A percentile compares a stretch with the other conserved stretches of the same genome.
Evolutionary conservation across 345 rosid genomes (phyloP).

Genomic region (Dipteronia sinensis): DNA sequence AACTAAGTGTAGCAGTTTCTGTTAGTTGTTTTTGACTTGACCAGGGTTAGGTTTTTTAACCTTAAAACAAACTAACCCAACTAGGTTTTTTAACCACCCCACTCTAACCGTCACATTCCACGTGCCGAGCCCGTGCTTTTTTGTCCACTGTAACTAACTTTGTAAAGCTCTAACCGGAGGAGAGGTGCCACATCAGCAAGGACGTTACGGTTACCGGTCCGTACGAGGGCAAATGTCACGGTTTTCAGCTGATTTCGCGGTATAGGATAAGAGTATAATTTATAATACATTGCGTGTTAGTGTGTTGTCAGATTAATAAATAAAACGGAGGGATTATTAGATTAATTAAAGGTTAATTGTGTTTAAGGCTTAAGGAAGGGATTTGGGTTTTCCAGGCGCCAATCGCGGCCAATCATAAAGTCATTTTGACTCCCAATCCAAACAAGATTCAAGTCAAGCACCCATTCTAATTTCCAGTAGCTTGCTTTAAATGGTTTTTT

Average conservation of each 20-base stretch:
- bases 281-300: conserved; percentile 8
- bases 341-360: background rate
- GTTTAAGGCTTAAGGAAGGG: background rate
- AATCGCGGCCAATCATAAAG: conserved; percentile 59
- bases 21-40: background rate
- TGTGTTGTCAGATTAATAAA: background rate
- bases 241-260: conserved; percentile 52
- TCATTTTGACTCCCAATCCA: conserved; percentile 26
- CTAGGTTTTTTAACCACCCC: background rate
- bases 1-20: background rate
- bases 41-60: conserved; percentile 25
- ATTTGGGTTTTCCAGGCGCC: conserved; percentile 40
- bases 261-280: background rate
- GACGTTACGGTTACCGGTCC: conserved; percentile 16
- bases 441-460: conserved; percentile 2
- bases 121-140: conserved; percentile 13
- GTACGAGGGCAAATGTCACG: conserved; percentile 35
- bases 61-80: conserved; percentile 26
- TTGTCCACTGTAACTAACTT: background rate
- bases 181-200: conserved; percentile 25
- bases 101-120: background rate
- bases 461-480: background rate
- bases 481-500: background rate
- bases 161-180: background rate
- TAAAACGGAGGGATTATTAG: background rate